Evolutionary conservation across 345 rosid genomes (phyloP).

Genomic region (Acer saccharum): DNA sequence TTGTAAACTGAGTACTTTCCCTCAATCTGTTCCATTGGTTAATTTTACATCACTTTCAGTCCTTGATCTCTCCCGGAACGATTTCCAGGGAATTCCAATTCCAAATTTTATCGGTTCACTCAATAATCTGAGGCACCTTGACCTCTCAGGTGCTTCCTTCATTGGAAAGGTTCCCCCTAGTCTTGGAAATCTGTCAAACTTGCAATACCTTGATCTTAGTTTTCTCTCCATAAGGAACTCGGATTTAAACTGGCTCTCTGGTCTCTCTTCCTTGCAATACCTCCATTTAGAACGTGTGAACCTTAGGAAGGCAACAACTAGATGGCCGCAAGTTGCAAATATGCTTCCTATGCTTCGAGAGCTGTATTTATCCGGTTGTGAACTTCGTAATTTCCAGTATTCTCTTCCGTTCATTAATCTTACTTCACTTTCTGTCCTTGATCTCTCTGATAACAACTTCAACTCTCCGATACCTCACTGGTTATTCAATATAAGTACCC

Average conservation of each 20-base stretch:
- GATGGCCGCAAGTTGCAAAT: conserved; percentile 18
- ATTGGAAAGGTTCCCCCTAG: neutral
- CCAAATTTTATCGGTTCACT: neutral
- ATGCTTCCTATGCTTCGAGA: conserved; percentile 27
- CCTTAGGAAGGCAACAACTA: neutral
- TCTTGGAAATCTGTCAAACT: conserved; percentile 4
- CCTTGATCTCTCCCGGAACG: conserved; percentile 26
- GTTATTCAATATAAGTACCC: conserved; percentile 23
- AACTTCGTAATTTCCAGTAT: conserved; percentile 18
- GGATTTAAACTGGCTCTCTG: neutral
- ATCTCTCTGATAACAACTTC: conserved; percentile 31
- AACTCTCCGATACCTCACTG: conserved; percentile 22
- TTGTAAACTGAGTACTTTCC: conserved; percentile 27
- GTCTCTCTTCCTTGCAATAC: conserved; percentile 2
- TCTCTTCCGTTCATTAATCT: conserved; percentile 19
- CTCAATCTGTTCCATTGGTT: conserved; percentile 14
- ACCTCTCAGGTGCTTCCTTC: neutral
- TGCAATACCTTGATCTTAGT: conserved; percentile 9
- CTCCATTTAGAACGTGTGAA: neutral
- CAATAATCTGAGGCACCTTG: neutral
- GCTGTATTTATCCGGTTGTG: conserved; percentile 23
- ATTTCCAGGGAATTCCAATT: neutral
- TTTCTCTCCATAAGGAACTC: neutral
- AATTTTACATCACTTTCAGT: conserved; percentile 26
- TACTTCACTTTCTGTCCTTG: conserved; percentile 28